phyloP scores from a whole-genome alignment of 495 filamentous ascomycete genomes.

The Penicillium bialowiezense region DNA sequence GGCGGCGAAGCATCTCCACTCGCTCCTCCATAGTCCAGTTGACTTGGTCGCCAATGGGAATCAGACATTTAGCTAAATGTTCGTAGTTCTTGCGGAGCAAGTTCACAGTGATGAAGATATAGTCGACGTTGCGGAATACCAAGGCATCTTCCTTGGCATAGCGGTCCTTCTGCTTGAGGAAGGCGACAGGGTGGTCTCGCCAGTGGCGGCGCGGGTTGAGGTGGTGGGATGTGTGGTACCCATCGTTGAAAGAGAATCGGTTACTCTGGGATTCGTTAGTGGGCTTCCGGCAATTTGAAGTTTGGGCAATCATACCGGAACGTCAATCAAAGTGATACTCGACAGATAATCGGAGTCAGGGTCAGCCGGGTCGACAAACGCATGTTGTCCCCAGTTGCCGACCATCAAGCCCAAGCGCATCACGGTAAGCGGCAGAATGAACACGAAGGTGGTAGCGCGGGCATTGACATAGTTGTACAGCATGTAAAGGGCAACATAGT shows the following conservation, averaged over 20 bases:
- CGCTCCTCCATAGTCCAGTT: constrained; percentile 56
- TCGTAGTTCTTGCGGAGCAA: constrained; percentile 61
- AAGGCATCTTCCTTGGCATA: constrained; percentile 61
- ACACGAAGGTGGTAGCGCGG: constrained; percentile 54
- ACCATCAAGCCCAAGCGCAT: constrained; percentile 67
- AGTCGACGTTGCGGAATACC: constrained; percentile 71
- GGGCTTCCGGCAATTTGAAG: neutral
- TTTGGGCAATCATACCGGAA: constrained; percentile 46
- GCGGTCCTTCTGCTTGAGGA: constrained; percentile 58
- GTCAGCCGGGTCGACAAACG: constrained; percentile 65
- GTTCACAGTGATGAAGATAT: constrained; percentile 62
- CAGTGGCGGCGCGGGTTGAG: constrained; percentile 71
- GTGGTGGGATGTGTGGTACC: constrained; percentile 76
- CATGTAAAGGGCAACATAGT: constrained; percentile 46
- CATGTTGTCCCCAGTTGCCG: constrained; percentile 76
- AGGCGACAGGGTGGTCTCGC: constrained; percentile 67
- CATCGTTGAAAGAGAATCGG: constrained; percentile 73
- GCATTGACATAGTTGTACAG: constrained; percentile 46
- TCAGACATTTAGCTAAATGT: constrained; percentile 59
- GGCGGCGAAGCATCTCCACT: constrained; percentile 58
- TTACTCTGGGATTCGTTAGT: constrained; percentile 52
- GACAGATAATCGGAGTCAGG: constrained; percentile 68
- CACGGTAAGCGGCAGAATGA: constrained; percentile 57
- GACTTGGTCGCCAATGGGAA: constrained; percentile 68
- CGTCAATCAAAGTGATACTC: constrained; percentile 71